Evolutionary conservation across 2,329 filamentous ascomycete genomes (phyloP).

Genomic region (Diaporthe caulivora): DNA sequence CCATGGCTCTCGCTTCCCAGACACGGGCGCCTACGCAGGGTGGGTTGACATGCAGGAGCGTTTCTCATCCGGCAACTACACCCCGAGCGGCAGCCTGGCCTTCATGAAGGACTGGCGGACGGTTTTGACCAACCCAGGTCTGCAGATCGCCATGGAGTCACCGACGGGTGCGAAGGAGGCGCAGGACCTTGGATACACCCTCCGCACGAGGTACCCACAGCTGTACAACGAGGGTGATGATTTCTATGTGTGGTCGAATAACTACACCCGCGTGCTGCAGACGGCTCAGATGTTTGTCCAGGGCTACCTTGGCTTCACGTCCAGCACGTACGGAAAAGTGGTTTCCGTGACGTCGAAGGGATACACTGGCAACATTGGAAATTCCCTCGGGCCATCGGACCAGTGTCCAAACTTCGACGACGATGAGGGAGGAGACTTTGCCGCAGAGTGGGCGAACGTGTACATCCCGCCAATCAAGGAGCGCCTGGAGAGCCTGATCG

Average conservation of each 20-base stretch:
- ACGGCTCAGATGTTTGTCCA: slow-evolving; percentile 72
- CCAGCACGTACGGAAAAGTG: slow-evolving; percentile 65
- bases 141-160: slow-evolving; percentile 70
- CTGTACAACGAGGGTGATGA: slow-evolving; percentile 62
- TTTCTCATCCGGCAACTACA: slow-evolving; percentile 66
- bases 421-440: slow-evolving; percentile 60
- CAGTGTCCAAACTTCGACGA: slow-evolving; percentile 71
- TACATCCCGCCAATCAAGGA: slow-evolving; percentile 66
- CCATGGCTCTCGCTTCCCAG: slow-evolving; percentile 74
- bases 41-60: slow-evolving; percentile 64
- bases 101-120: slow-evolving; percentile 72
- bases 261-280: slow-evolving; percentile 73
- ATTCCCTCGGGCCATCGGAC: slow-evolving; percentile 73
- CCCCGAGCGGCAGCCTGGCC: slow-evolving; percentile 62
- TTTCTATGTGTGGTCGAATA: slow-evolving; percentile 75
- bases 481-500: slow-evolving; percentile 66
- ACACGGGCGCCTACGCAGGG: slow-evolving; percentile 68
- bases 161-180: slow-evolving; percentile 74
- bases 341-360: slow-evolving; percentile 69
- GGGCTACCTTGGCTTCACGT: slow-evolving; percentile 70
- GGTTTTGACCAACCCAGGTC: slow-evolving; percentile 64
- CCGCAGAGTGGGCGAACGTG: slow-evolving; percentile 60
- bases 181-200: slow-evolving; percentile 65
- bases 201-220: slow-evolving; percentile 61
- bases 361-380: slow-evolving; percentile 65